Evolutionary conservation across 1,139 yeast genomes (phyloP).

Genomic region (Zygotorulaspora mrakii): DNA sequence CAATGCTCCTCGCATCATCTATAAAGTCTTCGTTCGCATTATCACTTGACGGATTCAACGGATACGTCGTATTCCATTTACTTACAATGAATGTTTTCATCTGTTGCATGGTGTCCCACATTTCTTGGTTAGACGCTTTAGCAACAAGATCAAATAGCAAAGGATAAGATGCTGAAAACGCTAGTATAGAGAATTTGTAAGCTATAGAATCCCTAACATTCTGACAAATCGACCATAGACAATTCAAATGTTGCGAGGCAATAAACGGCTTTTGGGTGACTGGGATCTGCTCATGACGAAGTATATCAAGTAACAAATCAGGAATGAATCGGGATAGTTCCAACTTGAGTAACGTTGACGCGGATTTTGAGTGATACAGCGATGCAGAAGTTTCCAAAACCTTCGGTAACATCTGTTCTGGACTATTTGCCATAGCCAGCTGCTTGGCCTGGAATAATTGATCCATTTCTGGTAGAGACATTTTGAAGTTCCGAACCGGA

Average conservation of each 20-base stretch:
- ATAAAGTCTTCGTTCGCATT: conserved; percentile 46
- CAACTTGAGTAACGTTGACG: conserved; percentile 40
- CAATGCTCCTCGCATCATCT: conserved; percentile 48
- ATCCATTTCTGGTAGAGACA: conserved; percentile 25
- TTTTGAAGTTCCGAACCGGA: conserved; percentile 5
- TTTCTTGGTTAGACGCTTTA: conserved; percentile 37
- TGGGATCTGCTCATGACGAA: conserved; percentile 25
- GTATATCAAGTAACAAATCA: conserved; percentile 26
- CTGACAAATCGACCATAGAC: conserved; percentile 25
- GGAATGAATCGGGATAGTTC: conserved; percentile 28
- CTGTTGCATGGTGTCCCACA: conserved; percentile 35
- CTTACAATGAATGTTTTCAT: conserved; percentile 36
- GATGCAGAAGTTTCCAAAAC: conserved; percentile 52
- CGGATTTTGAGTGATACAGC: conserved; percentile 43
- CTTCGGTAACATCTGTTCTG: conserved; percentile 46
- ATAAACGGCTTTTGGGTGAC: conserved; percentile 34
- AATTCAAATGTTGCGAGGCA: conserved; percentile 29
- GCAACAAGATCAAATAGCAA: conserved; percentile 40
- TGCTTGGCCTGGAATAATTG: conserved; percentile 51
- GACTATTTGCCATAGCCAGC: conserved; percentile 45
- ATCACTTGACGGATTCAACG: conserved; percentile 21
- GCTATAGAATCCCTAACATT: conserved; percentile 32
- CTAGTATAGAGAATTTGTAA: conserved; percentile 35
- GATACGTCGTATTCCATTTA: conserved; percentile 37
- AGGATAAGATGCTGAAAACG: conserved; percentile 37